These are phyloP conservation scores for Salix viminalis DNA, from an alignment of 345 rosid species.

Conservation along the genomic window DNA sequence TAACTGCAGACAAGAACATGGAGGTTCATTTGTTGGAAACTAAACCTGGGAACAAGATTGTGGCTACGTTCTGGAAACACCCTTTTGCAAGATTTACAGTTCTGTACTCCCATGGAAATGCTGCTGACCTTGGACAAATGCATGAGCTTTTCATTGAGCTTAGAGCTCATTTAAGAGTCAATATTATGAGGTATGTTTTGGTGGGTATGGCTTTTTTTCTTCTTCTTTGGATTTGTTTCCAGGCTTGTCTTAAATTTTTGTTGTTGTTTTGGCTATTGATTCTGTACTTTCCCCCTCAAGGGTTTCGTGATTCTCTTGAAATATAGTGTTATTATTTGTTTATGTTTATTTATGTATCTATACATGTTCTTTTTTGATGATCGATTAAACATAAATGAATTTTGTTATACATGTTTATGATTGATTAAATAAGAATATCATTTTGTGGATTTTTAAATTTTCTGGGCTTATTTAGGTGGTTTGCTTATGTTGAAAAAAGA, in stretches of 20 bases:
- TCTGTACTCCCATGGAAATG: conserved; percentile 94
- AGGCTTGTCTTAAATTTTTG: not conserved
- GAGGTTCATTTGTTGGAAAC: conserved; percentile 77
- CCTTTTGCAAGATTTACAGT: conserved; percentile 86
- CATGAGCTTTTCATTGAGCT: conserved; percentile 92
- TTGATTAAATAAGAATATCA: not conserved
- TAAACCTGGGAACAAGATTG: conserved; percentile 71
- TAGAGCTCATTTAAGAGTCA: conserved; percentile 88
- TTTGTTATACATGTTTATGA: not conserved
- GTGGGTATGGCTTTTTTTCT: not conserved
- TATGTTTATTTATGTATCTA: not conserved
- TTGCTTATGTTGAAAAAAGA: not conserved
- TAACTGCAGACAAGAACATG: conserved; percentile 70
- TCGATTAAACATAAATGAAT: not conserved
- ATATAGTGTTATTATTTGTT: not conserved
- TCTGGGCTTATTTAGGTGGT: not conserved
- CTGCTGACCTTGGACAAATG: conserved; percentile 98
- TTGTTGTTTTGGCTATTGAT: not conserved
- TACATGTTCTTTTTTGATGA: not conserved
- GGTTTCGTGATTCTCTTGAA: not conserved
- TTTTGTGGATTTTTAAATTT: not conserved
- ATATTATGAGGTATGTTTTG: conserved; percentile 72
- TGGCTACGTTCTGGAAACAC: conserved; percentile 92
- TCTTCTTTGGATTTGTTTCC: not conserved
- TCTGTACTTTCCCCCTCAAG: not conserved